Evolutionary conservation across 2,329 filamentous ascomycete species (phyloP).

Genomic region (Acrodontium crateriforme): DNA sequence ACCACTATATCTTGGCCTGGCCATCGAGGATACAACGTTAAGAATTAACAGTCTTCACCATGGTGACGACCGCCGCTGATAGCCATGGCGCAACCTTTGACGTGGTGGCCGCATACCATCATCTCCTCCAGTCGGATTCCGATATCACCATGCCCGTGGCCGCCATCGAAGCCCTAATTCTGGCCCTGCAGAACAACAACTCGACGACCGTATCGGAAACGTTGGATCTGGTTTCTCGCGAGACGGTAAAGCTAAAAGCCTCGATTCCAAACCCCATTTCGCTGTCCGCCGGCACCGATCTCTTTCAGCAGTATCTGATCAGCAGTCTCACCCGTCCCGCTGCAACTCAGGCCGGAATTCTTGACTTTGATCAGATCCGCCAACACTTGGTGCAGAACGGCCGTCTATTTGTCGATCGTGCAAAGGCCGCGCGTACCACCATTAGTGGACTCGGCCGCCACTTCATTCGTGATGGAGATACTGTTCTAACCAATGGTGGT

Average conservation of each 20-base stretch:
- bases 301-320: constrained; percentile 90
- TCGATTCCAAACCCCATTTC: constrained; percentile 80
- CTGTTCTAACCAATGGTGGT: constrained; percentile 82
- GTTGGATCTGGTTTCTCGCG: constrained; percentile 65
- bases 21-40: too few relatives aligned
- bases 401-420: constrained; percentile 70
- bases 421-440: constrained; percentile 69
- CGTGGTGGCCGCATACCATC: constrained; percentile 53
- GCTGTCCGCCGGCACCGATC: constrained; percentile 81
- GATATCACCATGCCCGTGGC: constrained; percentile 93
- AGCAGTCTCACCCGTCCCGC: constrained; percentile 47
- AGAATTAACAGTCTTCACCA: too few relatives aligned
- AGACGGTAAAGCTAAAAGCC: constrained; percentile 63
- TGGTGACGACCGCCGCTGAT: too few relatives aligned
- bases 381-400: constrained; percentile 77
- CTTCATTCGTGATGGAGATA: constrained; percentile 64
- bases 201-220: constrained; percentile 89
- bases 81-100: constrained; percentile 22
- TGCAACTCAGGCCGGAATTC: constrained; percentile 36
- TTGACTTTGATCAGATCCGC: constrained; percentile 72
- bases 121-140: constrained; percentile 52
- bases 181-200: constrained; percentile 64
- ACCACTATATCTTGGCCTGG: too few relatives aligned
- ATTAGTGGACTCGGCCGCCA: constrained; percentile 69
- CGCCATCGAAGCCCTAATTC: constrained; percentile 81